These are phyloP conservation scores for Cutaneotrichosporon sp. DNA, from an alignment of 1,284 basidiomycete species.

Conservation along the genomic window DNA sequence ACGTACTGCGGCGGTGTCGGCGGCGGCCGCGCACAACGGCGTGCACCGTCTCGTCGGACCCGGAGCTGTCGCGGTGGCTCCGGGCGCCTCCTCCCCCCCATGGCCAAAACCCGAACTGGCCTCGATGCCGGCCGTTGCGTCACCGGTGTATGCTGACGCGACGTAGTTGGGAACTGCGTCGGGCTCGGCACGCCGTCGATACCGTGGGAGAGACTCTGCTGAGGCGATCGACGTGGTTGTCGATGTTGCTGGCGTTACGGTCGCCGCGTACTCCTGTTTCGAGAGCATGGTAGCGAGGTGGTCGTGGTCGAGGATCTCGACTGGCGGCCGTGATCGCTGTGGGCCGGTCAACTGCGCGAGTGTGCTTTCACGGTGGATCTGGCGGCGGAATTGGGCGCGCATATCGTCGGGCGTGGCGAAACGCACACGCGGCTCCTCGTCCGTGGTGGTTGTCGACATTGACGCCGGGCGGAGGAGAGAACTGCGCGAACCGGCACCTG, in stretches of 20 bases:
- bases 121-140: conserved; percentile 8
- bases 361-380: conserved; percentile 6
- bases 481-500: not conserved
- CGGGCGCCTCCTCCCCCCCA: conserved; percentile 23
- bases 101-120: conserved; percentile 18
- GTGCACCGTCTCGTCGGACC: conserved; percentile 11
- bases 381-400: conserved; percentile 2
- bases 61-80: conserved; percentile 10
- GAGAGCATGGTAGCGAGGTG: not conserved
- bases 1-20: conserved; percentile 9
- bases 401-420: conserved; percentile 4
- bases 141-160: conserved; percentile 11
- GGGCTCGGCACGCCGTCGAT: not conserved
- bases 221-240: conserved; percentile 1
- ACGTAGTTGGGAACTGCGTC: conserved; percentile 7
- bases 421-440: conserved; percentile 3
- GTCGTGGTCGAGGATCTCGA: conserved; percentile 6
- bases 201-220: not conserved
- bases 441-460: not conserved
- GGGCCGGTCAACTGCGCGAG: not conserved
- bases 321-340: not conserved
- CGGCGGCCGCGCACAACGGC: conserved; percentile 9
- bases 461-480: conserved; percentile 1
- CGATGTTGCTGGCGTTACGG: not conserved
- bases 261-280: not conserved